A percentile compares a stretch with the other conserved stretches of the same genome.
These are phyloP conservation scores for Rhizopogon vesiculosus DNA, from an alignment of 768 basidiomycete species.

Conservation along the genomic window DNA sequence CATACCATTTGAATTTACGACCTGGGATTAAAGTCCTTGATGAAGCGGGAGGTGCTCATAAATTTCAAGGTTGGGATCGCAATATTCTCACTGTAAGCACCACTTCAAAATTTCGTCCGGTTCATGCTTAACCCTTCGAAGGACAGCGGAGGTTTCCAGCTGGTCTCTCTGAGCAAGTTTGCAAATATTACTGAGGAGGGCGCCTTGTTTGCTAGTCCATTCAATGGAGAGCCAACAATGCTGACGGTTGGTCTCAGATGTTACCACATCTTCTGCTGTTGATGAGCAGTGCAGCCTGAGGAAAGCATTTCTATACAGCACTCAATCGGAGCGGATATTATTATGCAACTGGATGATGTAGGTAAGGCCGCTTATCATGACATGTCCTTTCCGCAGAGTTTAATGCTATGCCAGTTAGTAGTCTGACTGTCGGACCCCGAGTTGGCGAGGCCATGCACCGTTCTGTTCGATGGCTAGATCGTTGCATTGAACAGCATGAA, in stretches of 20 bases:
- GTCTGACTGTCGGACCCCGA: slow-evolving; percentile 73
- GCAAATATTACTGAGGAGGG: slow-evolving; percentile 86
- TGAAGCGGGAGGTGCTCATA: slow-evolving; percentile 80
- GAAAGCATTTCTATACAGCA: slow-evolving; percentile 91
- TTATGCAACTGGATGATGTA: slow-evolving; percentile 93
- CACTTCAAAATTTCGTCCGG: background rate
- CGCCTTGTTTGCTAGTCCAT: slow-evolving; percentile 79
- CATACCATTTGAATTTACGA: slow-evolving; percentile 85
- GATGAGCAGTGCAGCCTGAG: slow-evolving; percentile 56
- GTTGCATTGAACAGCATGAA: slow-evolving; percentile 77
- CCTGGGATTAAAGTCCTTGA: slow-evolving; percentile 74
- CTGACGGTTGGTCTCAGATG: slow-evolving; percentile 53
- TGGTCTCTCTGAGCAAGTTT: slow-evolving; percentile 82
- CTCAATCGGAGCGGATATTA: slow-evolving; percentile 87
- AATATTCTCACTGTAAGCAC: slow-evolving; percentile 76
- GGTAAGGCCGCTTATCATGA: slow-evolving; percentile 40
- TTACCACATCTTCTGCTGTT: slow-evolving; percentile 3
- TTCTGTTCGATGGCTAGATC: slow-evolving; percentile 86
- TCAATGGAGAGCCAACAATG: slow-evolving; percentile 85
- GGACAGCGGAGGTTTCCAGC: slow-evolving; percentile 90
- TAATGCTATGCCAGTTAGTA: slow-evolving; percentile 51
- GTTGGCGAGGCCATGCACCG: slow-evolving; percentile 87
- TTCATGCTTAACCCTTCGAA: slow-evolving; percentile 22
- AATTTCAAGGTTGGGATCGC: slow-evolving; percentile 82
- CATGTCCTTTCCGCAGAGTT: background rate